Evolutionary conservation across 1,139 yeast species (phyloP).

Genomic region (Pichiaceae sp.): DNA sequence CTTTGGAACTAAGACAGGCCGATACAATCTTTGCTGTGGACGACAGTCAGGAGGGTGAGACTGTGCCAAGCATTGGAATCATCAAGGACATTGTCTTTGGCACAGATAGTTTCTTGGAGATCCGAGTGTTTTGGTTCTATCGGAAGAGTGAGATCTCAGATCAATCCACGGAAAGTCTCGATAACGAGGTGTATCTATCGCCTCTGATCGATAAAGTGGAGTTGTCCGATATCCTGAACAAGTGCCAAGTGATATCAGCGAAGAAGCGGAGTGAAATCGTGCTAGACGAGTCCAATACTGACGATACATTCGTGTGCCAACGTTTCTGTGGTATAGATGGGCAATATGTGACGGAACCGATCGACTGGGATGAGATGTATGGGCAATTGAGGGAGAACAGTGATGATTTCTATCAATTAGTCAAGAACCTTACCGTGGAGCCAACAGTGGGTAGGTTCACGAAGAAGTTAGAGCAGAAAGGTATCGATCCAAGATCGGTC

Average conservation of each 20-base stretch:
- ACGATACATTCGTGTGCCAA: constrained; percentile 29
- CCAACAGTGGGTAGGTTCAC: constrained; percentile 13
- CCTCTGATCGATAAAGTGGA: constrained; percentile 29
- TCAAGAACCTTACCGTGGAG: constrained; percentile 25
- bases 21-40: constrained; percentile 27
- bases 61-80: constrained; percentile 27
- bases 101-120: constrained; percentile 29
- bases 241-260: constrained; percentile 29
- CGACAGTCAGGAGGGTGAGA: constrained; percentile 3
- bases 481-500: constrained; percentile 5
- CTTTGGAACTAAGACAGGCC: constrained; percentile 32
- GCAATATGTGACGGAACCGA: constrained; percentile 23
- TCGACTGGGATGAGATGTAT: constrained; percentile 29
- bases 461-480: constrained; percentile 3
- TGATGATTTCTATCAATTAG: constrained; percentile 23
- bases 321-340: constrained; percentile 31
- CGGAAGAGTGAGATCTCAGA: constrained; percentile 22
- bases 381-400: constrained; percentile 20
- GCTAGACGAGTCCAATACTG: constrained; percentile 27
- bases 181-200: constrained; percentile 36
- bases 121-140: constrained; percentile 32
- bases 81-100: constrained; percentile 36
- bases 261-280: constrained; percentile 22
- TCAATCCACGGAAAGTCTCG: constrained; percentile 3
- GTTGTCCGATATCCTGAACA: constrained; percentile 26